Evolutionary conservation across 495 filamentous ascomycete species (phyloP).

Genomic region (Letharia columbiana): DNA sequence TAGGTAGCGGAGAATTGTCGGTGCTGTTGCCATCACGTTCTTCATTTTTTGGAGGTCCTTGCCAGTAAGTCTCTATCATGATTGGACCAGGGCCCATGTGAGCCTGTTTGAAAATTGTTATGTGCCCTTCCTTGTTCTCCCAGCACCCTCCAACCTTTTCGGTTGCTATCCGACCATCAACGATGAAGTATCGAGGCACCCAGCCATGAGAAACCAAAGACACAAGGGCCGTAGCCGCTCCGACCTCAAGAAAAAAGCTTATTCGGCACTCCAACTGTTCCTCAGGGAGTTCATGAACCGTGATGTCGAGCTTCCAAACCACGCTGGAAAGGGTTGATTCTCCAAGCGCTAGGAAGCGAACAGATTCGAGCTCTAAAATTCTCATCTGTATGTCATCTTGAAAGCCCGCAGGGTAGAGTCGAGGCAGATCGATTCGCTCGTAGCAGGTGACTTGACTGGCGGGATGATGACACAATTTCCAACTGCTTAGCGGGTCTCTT

Average conservation of each 20-base stretch:
- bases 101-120: slow-evolving; percentile 12
- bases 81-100: slow-evolving; percentile 4
- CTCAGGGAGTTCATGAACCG: slow-evolving; percentile 3
- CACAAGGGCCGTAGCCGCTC: not conserved
- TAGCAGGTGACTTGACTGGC: slow-evolving; percentile 11
- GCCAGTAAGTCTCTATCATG: slow-evolving; percentile 11
- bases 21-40: not conserved
- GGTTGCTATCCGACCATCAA: slow-evolving; percentile 11
- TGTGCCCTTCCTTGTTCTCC: slow-evolving; percentile 1
- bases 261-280: slow-evolving; percentile 15
- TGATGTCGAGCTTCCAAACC: slow-evolving; percentile 13
- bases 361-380: slow-evolving; percentile 5
- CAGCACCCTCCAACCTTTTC: slow-evolving; percentile 15
- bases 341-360: slow-evolving; percentile 11
- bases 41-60: not conserved
- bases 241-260: slow-evolving; percentile 13
- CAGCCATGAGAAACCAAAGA: slow-evolving; percentile 13
- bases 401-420: slow-evolving; percentile 11
- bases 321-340: not conserved
- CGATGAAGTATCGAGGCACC: slow-evolving; percentile 11
- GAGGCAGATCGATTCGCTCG: slow-evolving; percentile 14
- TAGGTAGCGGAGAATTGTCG: not conserved
- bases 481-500: slow-evolving; percentile 14
- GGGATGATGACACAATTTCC: slow-evolving; percentile 4
- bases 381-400: slow-evolving; percentile 17